Evolutionary conservation across 768 basidiomycete species (phyloP).

Genomic region (Epithele typhae): DNA sequence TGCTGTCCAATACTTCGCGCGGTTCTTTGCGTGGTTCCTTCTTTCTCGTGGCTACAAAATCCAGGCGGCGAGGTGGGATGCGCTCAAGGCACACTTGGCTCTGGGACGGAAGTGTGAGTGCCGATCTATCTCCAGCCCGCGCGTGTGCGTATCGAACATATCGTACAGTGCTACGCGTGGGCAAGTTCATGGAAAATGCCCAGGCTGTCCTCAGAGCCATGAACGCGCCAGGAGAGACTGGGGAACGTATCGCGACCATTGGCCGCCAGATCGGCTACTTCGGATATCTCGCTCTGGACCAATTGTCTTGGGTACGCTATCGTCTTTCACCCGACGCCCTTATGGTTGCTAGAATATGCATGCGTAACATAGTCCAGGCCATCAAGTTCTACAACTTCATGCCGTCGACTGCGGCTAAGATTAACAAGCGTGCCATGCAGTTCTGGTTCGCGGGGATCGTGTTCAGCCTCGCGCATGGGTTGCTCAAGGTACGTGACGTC

Average conservation of each 20-base stretch:
- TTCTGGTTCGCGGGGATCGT: conserved; percentile 89
- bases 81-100: conserved; percentile 82
- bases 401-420: conserved; percentile 55
- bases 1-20: conserved; percentile 84
- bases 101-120: conserved; percentile 75
- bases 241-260: conserved; percentile 76
- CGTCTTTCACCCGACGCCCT: no score
- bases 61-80: conserved; percentile 73
- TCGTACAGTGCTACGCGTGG: conserved; percentile 77
- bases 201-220: conserved; percentile 82
- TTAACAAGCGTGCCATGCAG: conserved; percentile 66
- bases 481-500: conserved; percentile 65
- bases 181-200: conserved; percentile 91
- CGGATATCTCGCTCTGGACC: conserved; percentile 80
- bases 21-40: conserved; percentile 84
- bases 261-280: conserved; percentile 86
- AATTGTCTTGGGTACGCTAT: conserved; percentile 73
- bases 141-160: neutral
- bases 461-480: conserved; percentile 68
- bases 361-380: no score
- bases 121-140: conserved; percentile 4
- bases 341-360: conserved; percentile 31
- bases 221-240: conserved; percentile 45
- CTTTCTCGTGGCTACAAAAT: conserved; percentile 63
- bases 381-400: conserved; percentile 60